phyloP scores from a whole-genome alignment of 2,329 filamentous ascomycete species.

The Pseudopyrenochaeta lycopersici region DNA sequence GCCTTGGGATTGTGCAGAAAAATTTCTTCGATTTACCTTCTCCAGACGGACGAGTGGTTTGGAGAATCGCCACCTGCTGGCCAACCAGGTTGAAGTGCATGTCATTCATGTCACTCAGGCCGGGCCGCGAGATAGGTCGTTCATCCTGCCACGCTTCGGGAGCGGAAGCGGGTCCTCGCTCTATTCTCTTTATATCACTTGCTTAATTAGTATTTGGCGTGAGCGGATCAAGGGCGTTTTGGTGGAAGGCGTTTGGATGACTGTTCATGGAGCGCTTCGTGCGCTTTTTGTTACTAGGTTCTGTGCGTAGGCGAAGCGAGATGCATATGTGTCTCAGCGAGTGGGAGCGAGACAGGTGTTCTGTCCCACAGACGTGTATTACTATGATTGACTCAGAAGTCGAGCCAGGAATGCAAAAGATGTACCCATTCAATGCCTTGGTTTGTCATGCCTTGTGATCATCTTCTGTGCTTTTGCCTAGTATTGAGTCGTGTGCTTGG shows the following conservation, averaged over 20 bases:
- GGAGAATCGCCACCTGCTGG: conserved; percentile 42
- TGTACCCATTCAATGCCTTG: not conserved
- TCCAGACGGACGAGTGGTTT: conserved; percentile 22
- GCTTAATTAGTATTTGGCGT: not conserved
- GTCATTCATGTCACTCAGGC: conserved; percentile 4
- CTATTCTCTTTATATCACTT: conserved; percentile 9
- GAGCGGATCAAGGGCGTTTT: not conserved
- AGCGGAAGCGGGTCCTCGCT: conserved; percentile 10
- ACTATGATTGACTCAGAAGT: conserved; percentile 18
- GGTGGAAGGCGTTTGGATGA: conserved; percentile 6
- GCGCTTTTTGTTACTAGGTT: conserved; percentile 10
- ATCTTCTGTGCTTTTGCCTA: too few relatives aligned
- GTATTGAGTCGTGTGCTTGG: too few relatives aligned
- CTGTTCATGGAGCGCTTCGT: conserved; percentile 5
- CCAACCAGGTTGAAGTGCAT: conserved; percentile 13
- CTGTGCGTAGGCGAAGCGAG: conserved; percentile 21
- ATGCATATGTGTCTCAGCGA: conserved; percentile 15
- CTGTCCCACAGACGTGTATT: conserved; percentile 16
- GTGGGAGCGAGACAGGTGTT: conserved; percentile 11
- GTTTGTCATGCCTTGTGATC: too few relatives aligned
- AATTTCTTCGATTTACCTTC: conserved; percentile 23
- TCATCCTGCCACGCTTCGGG: not conserved
- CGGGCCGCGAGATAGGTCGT: not conserved
- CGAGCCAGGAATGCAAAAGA: conserved; percentile 7
- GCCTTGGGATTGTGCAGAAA: conserved; percentile 9